A percentile compares a stretch with the other conserved stretches of the same genome.
phyloP scores from a whole-genome alignment of 2,329 filamentous ascomycete genomes.

The Botrytis cinerea region DNA sequence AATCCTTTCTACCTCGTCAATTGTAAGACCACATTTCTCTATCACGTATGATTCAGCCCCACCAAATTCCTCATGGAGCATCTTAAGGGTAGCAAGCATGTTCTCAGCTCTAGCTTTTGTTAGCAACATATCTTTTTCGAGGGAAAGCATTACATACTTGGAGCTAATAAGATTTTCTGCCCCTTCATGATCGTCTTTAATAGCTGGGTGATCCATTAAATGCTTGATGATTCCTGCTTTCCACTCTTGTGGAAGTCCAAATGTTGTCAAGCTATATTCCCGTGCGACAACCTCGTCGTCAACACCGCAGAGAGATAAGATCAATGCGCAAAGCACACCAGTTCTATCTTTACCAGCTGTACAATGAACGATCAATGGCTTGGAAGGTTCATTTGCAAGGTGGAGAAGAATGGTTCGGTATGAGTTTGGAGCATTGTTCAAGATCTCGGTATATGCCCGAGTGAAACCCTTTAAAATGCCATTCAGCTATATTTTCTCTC shows the following conservation, averaged over 20 bases:
- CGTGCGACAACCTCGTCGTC: slow-evolving; percentile 58
- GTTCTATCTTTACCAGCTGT: slow-evolving; percentile 79
- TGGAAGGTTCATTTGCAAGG: slow-evolving; percentile 42
- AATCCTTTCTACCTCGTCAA: slow-evolving; percentile 55
- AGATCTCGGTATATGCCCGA: slow-evolving; percentile 63
- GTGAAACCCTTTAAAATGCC: slow-evolving; percentile 55
- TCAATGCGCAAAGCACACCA: slow-evolving; percentile 66
- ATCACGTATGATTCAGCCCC: slow-evolving; percentile 64
- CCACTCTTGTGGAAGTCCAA: slow-evolving; percentile 55
- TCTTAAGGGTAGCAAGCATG: slow-evolving; percentile 53
- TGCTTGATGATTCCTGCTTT: slow-evolving; percentile 53
- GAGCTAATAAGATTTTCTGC: slow-evolving; percentile 48
- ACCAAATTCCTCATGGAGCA: slow-evolving; percentile 62
- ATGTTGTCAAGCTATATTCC: slow-evolving; percentile 69
- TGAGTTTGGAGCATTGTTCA: slow-evolving; percentile 53
- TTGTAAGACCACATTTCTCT: slow-evolving; percentile 57
- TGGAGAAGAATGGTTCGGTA: slow-evolving; percentile 55
- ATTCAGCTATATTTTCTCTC: slow-evolving; percentile 10
- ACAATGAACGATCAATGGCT: slow-evolving; percentile 68
- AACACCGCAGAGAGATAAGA: slow-evolving; percentile 65
- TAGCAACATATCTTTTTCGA: slow-evolving; percentile 11
- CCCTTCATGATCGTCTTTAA: slow-evolving; percentile 45
- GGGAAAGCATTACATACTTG: slow-evolving; percentile 36
- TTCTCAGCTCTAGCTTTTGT: slow-evolving; percentile 46
- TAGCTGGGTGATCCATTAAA: slow-evolving; percentile 52